Percentiles rank a stretch among this genome's conserved stretches.
phyloP scores from a whole-genome alignment of 768 basidiomycete genomes.

The Boletus rex-veris region DNA sequence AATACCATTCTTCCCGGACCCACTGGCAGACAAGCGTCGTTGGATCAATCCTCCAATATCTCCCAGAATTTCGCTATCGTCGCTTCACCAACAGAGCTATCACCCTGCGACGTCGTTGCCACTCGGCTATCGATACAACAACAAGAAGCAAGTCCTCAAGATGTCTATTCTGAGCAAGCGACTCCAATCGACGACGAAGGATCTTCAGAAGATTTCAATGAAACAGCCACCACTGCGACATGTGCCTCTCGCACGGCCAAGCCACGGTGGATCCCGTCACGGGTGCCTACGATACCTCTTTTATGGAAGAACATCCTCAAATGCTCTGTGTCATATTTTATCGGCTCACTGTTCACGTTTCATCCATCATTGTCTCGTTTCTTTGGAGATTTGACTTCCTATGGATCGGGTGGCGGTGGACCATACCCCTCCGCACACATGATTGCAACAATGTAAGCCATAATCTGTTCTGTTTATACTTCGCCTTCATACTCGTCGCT shows the following conservation, averaged over 20 bases:
- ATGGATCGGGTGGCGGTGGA: constrained; percentile 41
- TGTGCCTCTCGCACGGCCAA: constrained; percentile 6
- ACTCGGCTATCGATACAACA: background rate
- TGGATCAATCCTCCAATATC: background rate
- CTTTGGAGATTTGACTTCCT: constrained; percentile 57
- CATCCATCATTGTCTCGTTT: constrained; percentile 67
- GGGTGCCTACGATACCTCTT: constrained; percentile 41
- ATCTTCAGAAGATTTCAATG: constrained; percentile 15
- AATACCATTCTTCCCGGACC: background rate
- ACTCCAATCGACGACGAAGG: constrained; percentile 7
- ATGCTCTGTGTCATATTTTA: constrained; percentile 86
- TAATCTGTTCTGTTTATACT: background rate
- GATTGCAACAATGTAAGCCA: constrained; percentile 79
- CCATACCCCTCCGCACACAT: constrained; percentile 84
- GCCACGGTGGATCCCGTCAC: constrained; percentile 8
- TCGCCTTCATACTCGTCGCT: background rate
- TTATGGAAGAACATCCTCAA: constrained; percentile 77
- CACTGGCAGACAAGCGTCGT: background rate
- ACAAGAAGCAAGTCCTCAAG: background rate
- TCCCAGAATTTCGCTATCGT: background rate
- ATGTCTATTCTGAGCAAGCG: background rate
- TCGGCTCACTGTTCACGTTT: constrained; percentile 93
- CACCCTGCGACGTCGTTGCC: background rate
- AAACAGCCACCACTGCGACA: constrained; percentile 3
- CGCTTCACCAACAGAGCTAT: constrained; percentile 2